Evolutionary conservation across 768 basidiomycete species (phyloP).

Genomic region (Panus rudis): DNA sequence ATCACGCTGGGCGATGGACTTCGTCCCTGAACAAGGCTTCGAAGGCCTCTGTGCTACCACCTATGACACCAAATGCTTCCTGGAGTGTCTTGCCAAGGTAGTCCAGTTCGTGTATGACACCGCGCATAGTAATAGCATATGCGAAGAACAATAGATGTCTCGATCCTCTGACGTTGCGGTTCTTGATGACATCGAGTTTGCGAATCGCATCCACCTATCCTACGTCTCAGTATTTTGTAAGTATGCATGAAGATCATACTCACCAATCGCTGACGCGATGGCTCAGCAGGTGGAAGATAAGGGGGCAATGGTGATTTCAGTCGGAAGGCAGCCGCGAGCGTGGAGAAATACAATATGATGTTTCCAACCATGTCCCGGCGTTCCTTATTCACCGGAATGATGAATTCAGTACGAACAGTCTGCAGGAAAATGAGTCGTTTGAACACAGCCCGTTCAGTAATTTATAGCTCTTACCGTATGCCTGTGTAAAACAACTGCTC

Average conservation of each 20-base stretch:
- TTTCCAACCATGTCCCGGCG: conserved; percentile 93
- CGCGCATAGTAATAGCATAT: conserved; percentile 91
- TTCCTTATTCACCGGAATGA: conserved; percentile 83
- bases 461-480: conserved; percentile 50
- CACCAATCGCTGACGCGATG: conserved; percentile 73
- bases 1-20: no score
- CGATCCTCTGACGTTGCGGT: conserved; percentile 73
- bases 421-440: conserved; percentile 22
- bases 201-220: conserved; percentile 75
- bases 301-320: conserved; percentile 93
- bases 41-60: conserved; percentile 74
- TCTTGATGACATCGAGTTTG: conserved; percentile 80
- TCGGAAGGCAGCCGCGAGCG: conserved; percentile 69
- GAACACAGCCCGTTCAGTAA: background rate
- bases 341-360: conserved; percentile 85
- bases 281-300: conserved; percentile 90
- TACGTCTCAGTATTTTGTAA: background rate
- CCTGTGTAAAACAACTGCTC: conserved; percentile 34
- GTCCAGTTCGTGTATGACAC: conserved; percentile 86
- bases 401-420: conserved; percentile 82
- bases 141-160: conserved; percentile 89
- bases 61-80: conserved; percentile 88
- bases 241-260: conserved; percentile 11
- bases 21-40: conserved; percentile 64
- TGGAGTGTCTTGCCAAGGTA: conserved; percentile 75